phyloP scores from a whole-genome alignment of 1,139 yeast genomes.

The Saccharomyces hybrid region DNA sequence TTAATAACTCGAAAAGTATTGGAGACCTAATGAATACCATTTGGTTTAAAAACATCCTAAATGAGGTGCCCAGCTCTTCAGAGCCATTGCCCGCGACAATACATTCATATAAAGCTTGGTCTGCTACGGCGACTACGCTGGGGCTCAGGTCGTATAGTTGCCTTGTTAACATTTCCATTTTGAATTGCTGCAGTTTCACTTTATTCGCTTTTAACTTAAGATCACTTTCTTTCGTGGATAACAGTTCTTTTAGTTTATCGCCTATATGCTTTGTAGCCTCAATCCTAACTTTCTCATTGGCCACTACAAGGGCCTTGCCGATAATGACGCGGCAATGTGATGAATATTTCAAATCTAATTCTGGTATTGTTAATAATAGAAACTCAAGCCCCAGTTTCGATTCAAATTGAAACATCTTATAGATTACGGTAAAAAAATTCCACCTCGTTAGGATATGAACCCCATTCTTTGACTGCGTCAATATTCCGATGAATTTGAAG shows the following conservation, averaged over 20 bases:
- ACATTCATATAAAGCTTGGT: constrained; percentile 41
- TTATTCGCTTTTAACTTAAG: constrained; percentile 9
- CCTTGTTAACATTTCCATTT: constrained; percentile 47
- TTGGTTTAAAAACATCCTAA: constrained; percentile 28
- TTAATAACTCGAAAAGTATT: constrained; percentile 46
- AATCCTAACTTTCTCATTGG: constrained; percentile 45
- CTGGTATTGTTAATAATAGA: constrained; percentile 48
- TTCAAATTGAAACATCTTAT: constrained; percentile 58
- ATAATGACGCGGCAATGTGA: constrained; percentile 65
- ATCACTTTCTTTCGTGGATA: constrained; percentile 5
- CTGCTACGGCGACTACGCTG: constrained; percentile 53
- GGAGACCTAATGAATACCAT: constrained; percentile 33
- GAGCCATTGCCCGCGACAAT: constrained; percentile 37
- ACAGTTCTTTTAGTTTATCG: constrained; percentile 19
- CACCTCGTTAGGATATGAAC: constrained; percentile 64
- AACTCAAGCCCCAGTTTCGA: constrained; percentile 50
- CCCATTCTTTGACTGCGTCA: constrained; percentile 57
- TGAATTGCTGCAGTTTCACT: constrained; percentile 27
- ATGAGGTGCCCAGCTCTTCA: constrained; percentile 17
- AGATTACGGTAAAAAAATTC: constrained; percentile 76
- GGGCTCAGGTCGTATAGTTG: constrained; percentile 63
- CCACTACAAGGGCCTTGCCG: constrained; percentile 54
- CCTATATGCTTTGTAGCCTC: constrained; percentile 52
- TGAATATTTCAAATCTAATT: constrained; percentile 54
- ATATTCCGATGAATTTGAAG: constrained; percentile 65